Evolutionary conservation across 768 basidiomycete genomes (phyloP), one percentile per base, ranked within the genome.

Genomic region (Albatrellus ellisii): DNA sequence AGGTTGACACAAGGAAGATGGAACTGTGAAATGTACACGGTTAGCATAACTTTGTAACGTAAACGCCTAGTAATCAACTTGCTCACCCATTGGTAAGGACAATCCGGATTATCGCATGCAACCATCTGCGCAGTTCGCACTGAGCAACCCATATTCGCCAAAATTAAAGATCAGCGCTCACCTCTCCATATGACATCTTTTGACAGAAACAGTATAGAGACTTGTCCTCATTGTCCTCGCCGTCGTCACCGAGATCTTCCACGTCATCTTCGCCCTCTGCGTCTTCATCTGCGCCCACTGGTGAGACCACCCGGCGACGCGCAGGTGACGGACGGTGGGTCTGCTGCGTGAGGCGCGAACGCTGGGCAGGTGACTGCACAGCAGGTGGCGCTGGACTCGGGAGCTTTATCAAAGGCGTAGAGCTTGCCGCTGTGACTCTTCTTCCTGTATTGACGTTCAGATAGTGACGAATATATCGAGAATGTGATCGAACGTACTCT

Each of bases 121-220:
- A 51, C 42, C 50, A 51, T 51, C 50, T 29, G 36, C 25, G 26
- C 2, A 25, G 12, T 20, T 14, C n/a, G 11, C 15, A 26, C 42
- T 25, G 12, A 15, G 35, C 10, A 34, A 25, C 6, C 20, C 36
- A 12, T 38, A 24, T 22, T 26, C 42, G 20, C 38, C 4, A 14
- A 41, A 44, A 42, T 12, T 12, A 9, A 6, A 28, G n/a, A 14
- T 27, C n/a, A 10, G 38, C 3, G 56, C 61, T 42, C 42, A 66
- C 65, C 59, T 74, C 76, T 37, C 78, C 77, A 50, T 75, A 77
- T 37, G 70, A 74, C 48, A 69, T 64, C 53, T 74, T 72, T 50
- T 70, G 70, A 56, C 77, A 79, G 59, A 69, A 68, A 57, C 77
- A 79, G 46, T 79, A 79, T 4, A 75, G 49, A 41, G 64, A 63